Conservation (phyloP, 441 rosid species). For the Gossypium lobatum region DNA sequence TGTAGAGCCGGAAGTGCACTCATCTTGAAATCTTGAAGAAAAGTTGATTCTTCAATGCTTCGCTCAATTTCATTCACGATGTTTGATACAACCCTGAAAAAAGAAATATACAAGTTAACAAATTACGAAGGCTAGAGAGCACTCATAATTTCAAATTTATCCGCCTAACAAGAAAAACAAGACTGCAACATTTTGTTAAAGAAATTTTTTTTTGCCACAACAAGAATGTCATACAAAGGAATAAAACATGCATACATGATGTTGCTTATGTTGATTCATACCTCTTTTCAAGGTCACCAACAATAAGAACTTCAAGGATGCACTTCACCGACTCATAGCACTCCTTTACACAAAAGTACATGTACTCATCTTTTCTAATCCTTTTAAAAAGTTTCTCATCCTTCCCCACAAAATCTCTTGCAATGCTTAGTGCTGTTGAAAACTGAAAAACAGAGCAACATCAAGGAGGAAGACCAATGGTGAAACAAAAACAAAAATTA, state of each 20-base stretch:
- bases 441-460: constrained; percentile 47
- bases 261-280: constrained; percentile 21
- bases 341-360: constrained; percentile 82
- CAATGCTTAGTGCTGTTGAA: constrained; percentile 80
- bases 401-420: constrained; percentile 71
- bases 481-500: neutral
- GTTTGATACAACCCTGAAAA: constrained; percentile 51
- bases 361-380: constrained; percentile 77
- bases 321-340: constrained; percentile 80
- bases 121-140: constrained; percentile 12
- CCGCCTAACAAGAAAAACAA: constrained; percentile 5
- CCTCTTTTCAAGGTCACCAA: constrained; percentile 84
- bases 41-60: constrained; percentile 61
- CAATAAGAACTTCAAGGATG: constrained; percentile 76
- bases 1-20: constrained; percentile 66
- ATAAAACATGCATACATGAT: neutral
- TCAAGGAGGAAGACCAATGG: constrained; percentile 22
- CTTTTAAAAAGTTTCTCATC: constrained; percentile 61
- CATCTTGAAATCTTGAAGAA: constrained; percentile 76
- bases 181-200: constrained; percentile 1
- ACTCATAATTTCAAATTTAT: constrained; percentile 5
- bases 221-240: neutral
- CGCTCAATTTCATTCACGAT: constrained; percentile 66
- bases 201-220: neutral
- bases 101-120: constrained; percentile 15